Percentiles rank a stretch among this genome's conserved stretches.
phyloP scores from a whole-genome alignment of 148 eudicot genomes.

The Fagopyrum esculentum region DNA sequence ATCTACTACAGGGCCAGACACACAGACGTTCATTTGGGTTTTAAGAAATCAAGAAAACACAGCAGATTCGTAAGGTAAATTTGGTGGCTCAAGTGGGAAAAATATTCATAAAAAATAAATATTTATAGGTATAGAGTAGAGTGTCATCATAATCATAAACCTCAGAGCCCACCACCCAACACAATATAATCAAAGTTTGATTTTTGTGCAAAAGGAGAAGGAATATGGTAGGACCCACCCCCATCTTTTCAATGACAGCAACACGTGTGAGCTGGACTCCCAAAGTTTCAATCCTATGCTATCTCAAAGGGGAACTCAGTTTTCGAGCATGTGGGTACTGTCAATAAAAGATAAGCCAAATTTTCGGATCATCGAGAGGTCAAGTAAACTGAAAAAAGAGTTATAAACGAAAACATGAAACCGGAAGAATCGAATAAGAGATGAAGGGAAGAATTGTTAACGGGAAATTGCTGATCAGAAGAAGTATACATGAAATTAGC shows the following conservation, averaged over 20 bases:
- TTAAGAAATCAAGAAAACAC: background rate
- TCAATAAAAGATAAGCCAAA: background rate
- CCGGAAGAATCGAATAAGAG: background rate
- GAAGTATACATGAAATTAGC: too few relatives aligned
- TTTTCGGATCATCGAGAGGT: background rate
- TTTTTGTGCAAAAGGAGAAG: slow-evolving; percentile 15
- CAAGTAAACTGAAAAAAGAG: too few relatives aligned
- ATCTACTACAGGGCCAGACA: background rate
- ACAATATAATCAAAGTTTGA: slow-evolving; percentile 8
- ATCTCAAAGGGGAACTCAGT: slow-evolving; percentile 32
- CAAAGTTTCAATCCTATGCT: slow-evolving; percentile 28
- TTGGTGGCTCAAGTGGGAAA: background rate
- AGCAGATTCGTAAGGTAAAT: background rate
- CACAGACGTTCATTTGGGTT: background rate
- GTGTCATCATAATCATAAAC: slow-evolving; percentile 12
- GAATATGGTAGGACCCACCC: slow-evolving; percentile 13
- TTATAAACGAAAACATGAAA: too few relatives aligned
- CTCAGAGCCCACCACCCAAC: slow-evolving; percentile 14
- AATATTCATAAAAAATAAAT: background rate
- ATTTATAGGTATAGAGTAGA: background rate
- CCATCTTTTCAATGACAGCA: slow-evolving; percentile 28
- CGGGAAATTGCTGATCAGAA: background rate
- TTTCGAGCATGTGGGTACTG: slow-evolving; percentile 34
- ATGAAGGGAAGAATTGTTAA: background rate
- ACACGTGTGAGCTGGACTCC: slow-evolving; percentile 41